Conservation (phyloP, 1,139 yeast genomes). For the Lodderomyces pseudojiufengensis region DNA sequence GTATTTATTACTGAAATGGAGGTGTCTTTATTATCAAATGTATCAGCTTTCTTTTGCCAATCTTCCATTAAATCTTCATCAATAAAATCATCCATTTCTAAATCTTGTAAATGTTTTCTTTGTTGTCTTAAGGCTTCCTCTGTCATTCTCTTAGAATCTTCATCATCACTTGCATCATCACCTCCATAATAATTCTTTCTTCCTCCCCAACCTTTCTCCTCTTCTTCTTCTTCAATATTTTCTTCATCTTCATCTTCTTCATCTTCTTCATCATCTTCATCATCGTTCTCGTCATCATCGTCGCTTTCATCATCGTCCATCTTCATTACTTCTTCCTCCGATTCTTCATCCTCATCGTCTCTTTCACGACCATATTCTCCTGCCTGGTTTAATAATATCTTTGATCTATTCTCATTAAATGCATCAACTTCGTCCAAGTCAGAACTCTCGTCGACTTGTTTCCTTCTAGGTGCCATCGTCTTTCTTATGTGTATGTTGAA, state of each 20-base stretch:
- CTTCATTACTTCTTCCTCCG: constrained; percentile 21
- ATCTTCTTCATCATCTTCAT: constrained; percentile 29
- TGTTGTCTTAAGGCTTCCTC: constrained; percentile 88
- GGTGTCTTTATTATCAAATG: constrained; percentile 24
- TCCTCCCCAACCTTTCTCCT: constrained; percentile 74
- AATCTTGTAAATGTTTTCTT: constrained; percentile 75
- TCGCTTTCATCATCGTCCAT: constrained; percentile 19
- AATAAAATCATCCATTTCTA: constrained; percentile 77
- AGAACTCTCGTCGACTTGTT: constrained; percentile 21
- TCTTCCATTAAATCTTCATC: constrained; percentile 80
- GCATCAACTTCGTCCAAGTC: constrained; percentile 68
- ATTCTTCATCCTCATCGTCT: constrained; percentile 41
- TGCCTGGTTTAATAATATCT: constrained; percentile 57
- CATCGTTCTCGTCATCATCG: constrained; percentile 29
- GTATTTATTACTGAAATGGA: constrained; percentile 20
- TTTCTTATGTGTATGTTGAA: constrained; percentile 2
- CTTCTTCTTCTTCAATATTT: constrained; percentile 49
- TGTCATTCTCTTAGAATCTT: constrained; percentile 74
- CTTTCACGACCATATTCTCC: constrained; percentile 34
- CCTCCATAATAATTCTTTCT: constrained; percentile 76
- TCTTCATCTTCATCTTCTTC: constrained; percentile 42
- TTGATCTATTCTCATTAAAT: constrained; percentile 64
- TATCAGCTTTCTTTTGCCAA: constrained; percentile 47
- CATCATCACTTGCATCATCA: constrained; percentile 74
- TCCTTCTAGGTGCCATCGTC: constrained; percentile 14